Percentiles rank a stretch among this genome's conserved stretches.
Conservation (phyloP, 2,329 filamentous ascomycete genomes). For the Sporothrix inflata region DNA sequence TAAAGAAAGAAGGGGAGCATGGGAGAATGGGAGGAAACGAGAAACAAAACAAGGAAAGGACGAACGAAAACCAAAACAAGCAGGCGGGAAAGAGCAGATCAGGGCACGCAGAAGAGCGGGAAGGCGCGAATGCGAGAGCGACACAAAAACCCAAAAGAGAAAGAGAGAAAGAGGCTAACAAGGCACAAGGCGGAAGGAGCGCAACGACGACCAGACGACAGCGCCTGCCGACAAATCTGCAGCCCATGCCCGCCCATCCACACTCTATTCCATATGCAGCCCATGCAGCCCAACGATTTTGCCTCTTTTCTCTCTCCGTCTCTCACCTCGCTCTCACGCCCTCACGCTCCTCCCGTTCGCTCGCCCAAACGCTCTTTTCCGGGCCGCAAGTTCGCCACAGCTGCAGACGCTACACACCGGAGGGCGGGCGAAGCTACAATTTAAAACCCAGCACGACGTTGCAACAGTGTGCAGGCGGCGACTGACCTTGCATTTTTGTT, state of each 20-base stretch:
- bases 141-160: not conserved
- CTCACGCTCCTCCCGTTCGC: not conserved
- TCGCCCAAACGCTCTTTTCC: not conserved
- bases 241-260: slow-evolving; percentile 8
- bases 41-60: not conserved
- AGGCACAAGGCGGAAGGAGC: slow-evolving; percentile 2
- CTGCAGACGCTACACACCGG: not conserved
- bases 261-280: not conserved
- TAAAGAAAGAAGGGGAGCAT: not conserved
- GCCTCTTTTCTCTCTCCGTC: not conserved
- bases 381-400: slow-evolving; percentile 14
- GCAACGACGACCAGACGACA: slow-evolving; percentile 6
- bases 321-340: not conserved
- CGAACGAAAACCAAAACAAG: not conserved
- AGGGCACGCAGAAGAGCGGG: not conserved
- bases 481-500: not conserved
- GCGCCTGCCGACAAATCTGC: slow-evolving; percentile 21
- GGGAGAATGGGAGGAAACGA: not conserved
- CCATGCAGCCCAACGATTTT: slow-evolving; percentile 21
- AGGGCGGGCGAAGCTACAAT: slow-evolving; percentile 9
- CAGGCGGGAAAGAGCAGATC: slow-evolving; percentile 3
- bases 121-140: not conserved
- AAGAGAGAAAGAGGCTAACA: not conserved
- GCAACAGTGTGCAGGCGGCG: slow-evolving; percentile 7
- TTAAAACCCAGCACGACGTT: slow-evolving; percentile 2